Base-by-base conservation (phyloP, 2,329 filamentous ascomycete species). In the Verticillium tricorpus region DNA sequence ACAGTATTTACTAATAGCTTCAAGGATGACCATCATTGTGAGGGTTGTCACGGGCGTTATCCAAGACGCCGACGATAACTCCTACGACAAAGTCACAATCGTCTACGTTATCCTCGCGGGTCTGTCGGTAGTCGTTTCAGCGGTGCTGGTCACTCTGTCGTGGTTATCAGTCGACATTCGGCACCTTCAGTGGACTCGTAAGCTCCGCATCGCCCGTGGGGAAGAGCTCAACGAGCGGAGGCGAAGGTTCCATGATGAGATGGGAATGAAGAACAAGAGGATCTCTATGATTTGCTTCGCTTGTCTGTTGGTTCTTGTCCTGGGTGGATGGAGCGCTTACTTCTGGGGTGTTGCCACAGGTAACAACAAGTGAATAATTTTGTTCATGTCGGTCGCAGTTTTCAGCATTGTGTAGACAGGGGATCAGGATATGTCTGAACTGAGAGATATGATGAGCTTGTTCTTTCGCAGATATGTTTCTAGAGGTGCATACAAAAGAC, bases 321-420 rank as follows among this genome's bases (percentile, higher is more conserved):
- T 84, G 11, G 85, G 85, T 0, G 75, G 75, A 2, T 85, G 83
- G 82, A 71, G 67, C 9, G 84, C 82, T 0, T 88, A 86, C 68
- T 85, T 88, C 63, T 88, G 84, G 84, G 85, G 85, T 8, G 78
- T 83, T 2, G 81, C 80, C 4, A 87, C 82, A 0, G 81, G 81
- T 0, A 78, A 84, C 60, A 80, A 82, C 50, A 52, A 19, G 8
- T 52, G 2, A 52, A 6, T 28, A 4, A 28, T 28, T 6, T 6
- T 28, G 28, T 1, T 5, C 5, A 28, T 28, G 3, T 28, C 6
- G 28, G 28, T 28, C 6, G 5, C 6, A 5, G 6, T 28, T 28
- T 4, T 28, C 28, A 6, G 28, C 6, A 5, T 28, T 1, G 28
- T 28, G 3, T 28, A 6, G 5, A 4, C 25, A 4, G 25, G 28